Base-by-base conservation (phyloP, 2,329 filamentous ascomycete species). In the Epichloe aotearoae region DNA sequence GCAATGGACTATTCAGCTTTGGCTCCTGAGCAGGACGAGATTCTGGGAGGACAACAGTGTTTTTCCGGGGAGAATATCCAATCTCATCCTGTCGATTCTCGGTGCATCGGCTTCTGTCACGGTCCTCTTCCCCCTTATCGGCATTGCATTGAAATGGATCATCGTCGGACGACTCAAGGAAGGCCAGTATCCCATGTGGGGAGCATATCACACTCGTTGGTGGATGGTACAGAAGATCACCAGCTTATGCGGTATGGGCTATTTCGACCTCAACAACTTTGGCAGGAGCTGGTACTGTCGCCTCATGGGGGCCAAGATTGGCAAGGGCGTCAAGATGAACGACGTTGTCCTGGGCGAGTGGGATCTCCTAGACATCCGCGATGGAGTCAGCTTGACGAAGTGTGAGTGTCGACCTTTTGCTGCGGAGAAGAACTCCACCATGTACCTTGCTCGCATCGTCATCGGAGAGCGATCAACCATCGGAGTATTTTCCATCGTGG, bases 181-280 rank as follows among this genome's bases (percentile, higher is more conserved):
- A 56, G 77, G 77, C 0, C 59, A 76, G 2, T 79, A 75, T 55
- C 75, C 77, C 3, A 80, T 80, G 76, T 80, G 77, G 77, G 75
- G 74, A 3, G 51, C 59, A 1, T 80, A 79, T 56, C 76, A 80
- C 58, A 79, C 74, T 0, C 68, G 74, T 14, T 80, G 77, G 77
- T 80, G 77, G 77, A 56, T 80, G 50, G 70, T 72, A 2, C 72
- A 79, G 58, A 80, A 79, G 62, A 70, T 71, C 17, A 64, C 74
- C 2, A 66, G 67, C 33, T 62, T 78, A 12, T 69, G 68, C 52
- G 76, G 75, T 11, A 69, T 65, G 51, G 75, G 75, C 2, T 52
- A 72, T 40, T 77, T 76, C 53, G 61, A 59, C 19, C 54, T 62
- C 47, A 66, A 63, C 46, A 67, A 74, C 46, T 62, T 53, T 39